Evolutionary conservation across 164 flowering plant species (phyloP).

Genomic region (Annona squamosa): DNA sequence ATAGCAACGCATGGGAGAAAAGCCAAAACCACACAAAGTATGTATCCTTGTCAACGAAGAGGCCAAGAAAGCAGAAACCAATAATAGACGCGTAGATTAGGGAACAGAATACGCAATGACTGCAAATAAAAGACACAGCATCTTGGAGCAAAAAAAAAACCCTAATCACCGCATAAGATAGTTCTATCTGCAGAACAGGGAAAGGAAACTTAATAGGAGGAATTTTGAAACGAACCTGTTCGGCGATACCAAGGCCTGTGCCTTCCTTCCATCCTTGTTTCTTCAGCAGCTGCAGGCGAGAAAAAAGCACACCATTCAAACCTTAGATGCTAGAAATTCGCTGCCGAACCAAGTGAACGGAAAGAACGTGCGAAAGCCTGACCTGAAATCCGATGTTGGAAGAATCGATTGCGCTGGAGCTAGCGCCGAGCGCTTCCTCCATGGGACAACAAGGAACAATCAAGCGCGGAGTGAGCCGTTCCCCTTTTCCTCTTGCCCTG

Average conservation of each 20-base stretch:
- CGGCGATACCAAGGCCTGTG: constrained; percentile 66
- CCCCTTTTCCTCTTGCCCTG: too few relatives aligned
- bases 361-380: constrained; percentile 1
- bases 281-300: constrained; percentile 49
- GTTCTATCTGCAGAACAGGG: too few relatives aligned
- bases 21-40: too few relatives aligned
- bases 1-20: too few relatives aligned
- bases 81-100: not conserved
- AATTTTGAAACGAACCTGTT: constrained; percentile 42
- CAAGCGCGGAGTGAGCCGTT: too few relatives aligned
- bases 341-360: not conserved
- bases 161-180: not conserved
- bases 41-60: too few relatives aligned
- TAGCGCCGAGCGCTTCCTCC: constrained; percentile 14
- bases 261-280: constrained; percentile 92
- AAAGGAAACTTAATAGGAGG: not conserved
- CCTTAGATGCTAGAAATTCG: not conserved
- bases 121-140: not conserved
- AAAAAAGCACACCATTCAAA: not conserved
- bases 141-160: not conserved
- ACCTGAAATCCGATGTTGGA: constrained; percentile 72
- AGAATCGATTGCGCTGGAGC: constrained; percentile 42
- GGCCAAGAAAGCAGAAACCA: not conserved
- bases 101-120: not conserved
- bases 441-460: not conserved